phyloP scores from a whole-genome alignment of 345 rosid genomes.

The Gossypium herbaceum region DNA sequence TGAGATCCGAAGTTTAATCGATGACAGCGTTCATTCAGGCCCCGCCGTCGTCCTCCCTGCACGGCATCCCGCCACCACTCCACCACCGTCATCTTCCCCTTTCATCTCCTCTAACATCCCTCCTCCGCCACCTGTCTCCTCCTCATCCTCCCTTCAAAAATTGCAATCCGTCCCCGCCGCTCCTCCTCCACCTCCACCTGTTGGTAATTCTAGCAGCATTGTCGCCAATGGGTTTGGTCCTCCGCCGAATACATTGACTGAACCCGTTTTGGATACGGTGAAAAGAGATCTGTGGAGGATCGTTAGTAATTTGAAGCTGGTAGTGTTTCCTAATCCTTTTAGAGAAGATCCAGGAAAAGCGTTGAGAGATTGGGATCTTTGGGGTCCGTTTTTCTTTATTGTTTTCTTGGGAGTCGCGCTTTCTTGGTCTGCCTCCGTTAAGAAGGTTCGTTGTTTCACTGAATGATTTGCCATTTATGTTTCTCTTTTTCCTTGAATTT shows the following conservation, averaged over 20 bases:
- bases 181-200: constrained; percentile 44
- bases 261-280: constrained; percentile 97
- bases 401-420: constrained; percentile 88
- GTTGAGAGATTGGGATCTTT: constrained; percentile 97
- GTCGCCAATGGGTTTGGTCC: constrained; percentile 66
- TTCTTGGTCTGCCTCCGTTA: constrained; percentile 83
- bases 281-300: constrained; percentile 95
- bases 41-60: constrained; percentile 80
- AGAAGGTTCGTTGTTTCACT: constrained; percentile 38
- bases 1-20: constrained; percentile 94
- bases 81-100: constrained; percentile 69
- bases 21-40: constrained; percentile 61
- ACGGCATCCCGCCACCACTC: constrained; percentile 76
- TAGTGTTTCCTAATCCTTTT: constrained; percentile 87
- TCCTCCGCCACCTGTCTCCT: constrained; percentile 29
- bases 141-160: constrained; percentile 28
- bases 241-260: constrained; percentile 82
- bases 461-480: no score
- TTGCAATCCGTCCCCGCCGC: constrained; percentile 38
- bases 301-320: constrained; percentile 91
- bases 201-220: constrained; percentile 24
- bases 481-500: no score
- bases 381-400: constrained; percentile 98
- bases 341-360: constrained; percentile 99
- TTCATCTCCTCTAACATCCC: constrained; percentile 65